A percentile compares a stretch with the other conserved stretches of the same genome.
Evolutionary conservation across 2,329 filamentous ascomycete species (phyloP).

Genomic region (Colletotrichum tamarilloi): DNA sequence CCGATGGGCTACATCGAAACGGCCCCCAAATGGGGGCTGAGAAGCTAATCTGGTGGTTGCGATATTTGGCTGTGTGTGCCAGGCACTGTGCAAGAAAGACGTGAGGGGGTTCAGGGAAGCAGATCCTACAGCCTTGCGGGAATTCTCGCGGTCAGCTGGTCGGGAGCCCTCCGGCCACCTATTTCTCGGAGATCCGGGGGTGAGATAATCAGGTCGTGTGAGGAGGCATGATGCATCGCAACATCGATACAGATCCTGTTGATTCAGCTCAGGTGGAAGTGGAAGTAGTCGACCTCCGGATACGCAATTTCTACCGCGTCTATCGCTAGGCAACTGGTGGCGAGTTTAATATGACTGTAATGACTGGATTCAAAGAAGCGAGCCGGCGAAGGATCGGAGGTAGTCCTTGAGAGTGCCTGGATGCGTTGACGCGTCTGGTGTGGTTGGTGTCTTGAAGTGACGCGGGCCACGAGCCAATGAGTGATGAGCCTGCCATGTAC

Average conservation of each 20-base stretch:
- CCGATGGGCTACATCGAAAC: neutral
- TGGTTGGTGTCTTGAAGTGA: neutral
- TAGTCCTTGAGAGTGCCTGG: neutral
- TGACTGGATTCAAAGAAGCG: neutral
- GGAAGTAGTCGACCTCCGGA: neutral
- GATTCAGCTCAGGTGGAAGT: neutral
- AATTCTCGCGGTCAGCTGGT: neutral
- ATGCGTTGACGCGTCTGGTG: conserved; percentile 18
- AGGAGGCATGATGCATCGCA: neutral
- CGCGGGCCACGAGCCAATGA: conserved; percentile 18
- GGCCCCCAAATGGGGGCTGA: conserved; percentile 25
- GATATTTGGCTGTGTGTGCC: neutral
- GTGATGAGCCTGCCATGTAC: neutral
- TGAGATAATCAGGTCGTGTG: no score
- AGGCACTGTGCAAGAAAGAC: neutral
- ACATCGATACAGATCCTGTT: neutral
- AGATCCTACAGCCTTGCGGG: conserved; percentile 17
- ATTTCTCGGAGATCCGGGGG: neutral
- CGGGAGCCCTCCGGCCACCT: neutral
- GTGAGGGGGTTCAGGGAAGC: neutral
- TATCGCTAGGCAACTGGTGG: conserved; percentile 15
- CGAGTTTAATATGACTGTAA: neutral
- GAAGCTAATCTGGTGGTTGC: neutral
- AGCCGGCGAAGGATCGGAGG: conserved; percentile 13
- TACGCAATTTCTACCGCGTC: neutral